A percentile compares a stretch with the other conserved stretches of the same genome.
Evolutionary conservation across 805 yeast genomes (phyloP).

Genomic region (Kazachstania africana): DNA sequence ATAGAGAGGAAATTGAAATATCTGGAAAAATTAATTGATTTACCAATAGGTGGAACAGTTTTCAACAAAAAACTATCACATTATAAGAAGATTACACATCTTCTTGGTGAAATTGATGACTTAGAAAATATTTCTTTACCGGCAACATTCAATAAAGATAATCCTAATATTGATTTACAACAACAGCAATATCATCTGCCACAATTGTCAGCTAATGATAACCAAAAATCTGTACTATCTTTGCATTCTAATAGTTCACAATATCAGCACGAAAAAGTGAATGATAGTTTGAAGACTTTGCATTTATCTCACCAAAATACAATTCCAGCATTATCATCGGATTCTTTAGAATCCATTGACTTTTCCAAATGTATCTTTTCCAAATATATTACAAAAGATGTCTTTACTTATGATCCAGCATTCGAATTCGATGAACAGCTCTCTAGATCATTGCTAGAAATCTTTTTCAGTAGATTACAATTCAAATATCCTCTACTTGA

Average conservation of each 20-base stretch:
- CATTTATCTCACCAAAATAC: no score
- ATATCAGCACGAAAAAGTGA: neutral
- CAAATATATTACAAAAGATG: constrained; percentile 35
- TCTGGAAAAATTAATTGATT: constrained; percentile 34
- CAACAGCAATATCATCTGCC: neutral
- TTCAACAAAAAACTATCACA: constrained; percentile 20
- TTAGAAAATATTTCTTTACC: constrained; percentile 1
- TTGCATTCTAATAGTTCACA: neutral
- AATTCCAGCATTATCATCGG: constrained; percentile 11
- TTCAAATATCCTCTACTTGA: constrained; percentile 47
- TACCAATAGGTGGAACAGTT: constrained; percentile 19
- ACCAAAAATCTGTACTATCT: neutral
- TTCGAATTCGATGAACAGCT: constrained; percentile 39
- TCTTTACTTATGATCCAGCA: constrained; percentile 37
- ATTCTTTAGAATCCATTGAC: constrained; percentile 30
- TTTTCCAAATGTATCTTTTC: constrained; percentile 32
- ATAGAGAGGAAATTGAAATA: constrained; percentile 43
- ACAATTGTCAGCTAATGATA: neutral
- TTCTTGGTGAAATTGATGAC: constrained; percentile 14
- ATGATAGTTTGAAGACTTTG: no score
- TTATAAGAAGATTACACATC: constrained; percentile 27
- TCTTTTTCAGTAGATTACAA: constrained; percentile 43
- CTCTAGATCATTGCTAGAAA: constrained; percentile 39
- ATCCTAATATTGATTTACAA: neutral
- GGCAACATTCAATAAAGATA: neutral